Percentiles rank a stretch among this genome's conserved stretches.
phyloP scores from a whole-genome alignment of 1,284 basidiomycete genomes.

The Trametes versicolor region DNA sequence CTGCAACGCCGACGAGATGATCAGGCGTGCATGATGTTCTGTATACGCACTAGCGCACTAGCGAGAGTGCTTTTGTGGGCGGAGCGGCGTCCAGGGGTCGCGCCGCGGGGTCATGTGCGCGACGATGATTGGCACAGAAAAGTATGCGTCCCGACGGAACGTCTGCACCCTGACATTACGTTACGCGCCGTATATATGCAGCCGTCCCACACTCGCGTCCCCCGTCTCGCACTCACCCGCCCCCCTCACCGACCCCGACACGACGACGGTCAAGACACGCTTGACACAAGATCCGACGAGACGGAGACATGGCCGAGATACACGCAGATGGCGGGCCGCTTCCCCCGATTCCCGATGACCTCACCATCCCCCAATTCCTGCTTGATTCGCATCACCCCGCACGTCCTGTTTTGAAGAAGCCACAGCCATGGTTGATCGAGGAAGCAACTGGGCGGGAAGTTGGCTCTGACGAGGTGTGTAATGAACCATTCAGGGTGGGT shows the following conservation, averaged over 20 bases:
- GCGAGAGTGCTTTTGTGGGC: not conserved
- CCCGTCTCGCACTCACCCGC: not conserved
- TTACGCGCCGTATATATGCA: conserved; percentile 3
- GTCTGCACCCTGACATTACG: conserved; percentile 1
- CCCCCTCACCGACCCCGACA: not conserved
- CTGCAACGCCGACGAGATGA: too few species aligned
- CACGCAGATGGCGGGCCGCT: conserved; percentile 50
- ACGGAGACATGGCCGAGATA: conserved; percentile 50
- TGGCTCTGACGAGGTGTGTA: conserved; percentile 60
- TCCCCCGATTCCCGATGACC: conserved; percentile 68
- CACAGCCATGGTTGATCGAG: conserved; percentile 65
- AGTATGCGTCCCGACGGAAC: not conserved
- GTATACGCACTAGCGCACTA: not conserved
- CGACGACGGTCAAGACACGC: not conserved
- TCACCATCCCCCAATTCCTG: conserved; percentile 78
- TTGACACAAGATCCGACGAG: not conserved
- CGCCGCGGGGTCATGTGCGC: conserved; percentile 3
- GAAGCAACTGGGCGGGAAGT: conserved; percentile 62
- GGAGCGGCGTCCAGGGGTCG: not conserved
- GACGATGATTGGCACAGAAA: not conserved
- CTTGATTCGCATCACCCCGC: conserved; percentile 61
- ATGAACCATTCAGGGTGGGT: not conserved
- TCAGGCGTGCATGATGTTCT: conserved; percentile 9
- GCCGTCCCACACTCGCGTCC: conserved; percentile 1
- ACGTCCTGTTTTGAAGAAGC: conserved; percentile 50